Conservation (phyloP, 2,329 filamentous ascomycete genomes). For the Aspergillus candidus region DNA sequence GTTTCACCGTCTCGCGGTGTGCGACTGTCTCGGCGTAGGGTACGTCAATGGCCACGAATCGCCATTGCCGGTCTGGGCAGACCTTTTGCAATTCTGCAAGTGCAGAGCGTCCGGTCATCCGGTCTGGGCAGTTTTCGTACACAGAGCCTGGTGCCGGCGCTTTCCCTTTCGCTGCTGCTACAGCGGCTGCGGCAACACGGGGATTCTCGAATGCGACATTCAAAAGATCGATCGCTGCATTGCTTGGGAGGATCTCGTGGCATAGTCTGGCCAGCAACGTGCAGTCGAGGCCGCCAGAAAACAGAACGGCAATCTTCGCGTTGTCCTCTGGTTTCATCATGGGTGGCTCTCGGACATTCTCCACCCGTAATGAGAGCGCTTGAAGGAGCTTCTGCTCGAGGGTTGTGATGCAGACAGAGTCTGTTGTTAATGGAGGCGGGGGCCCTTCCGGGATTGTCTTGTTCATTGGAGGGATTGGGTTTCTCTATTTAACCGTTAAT, state of each 20-base stretch:
- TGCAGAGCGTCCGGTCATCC: slow-evolving; percentile 75
- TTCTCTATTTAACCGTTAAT: slow-evolving; percentile 23
- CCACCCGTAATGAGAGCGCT: slow-evolving; percentile 60
- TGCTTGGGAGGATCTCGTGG: slow-evolving; percentile 65
- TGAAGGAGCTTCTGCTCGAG: slow-evolving; percentile 52
- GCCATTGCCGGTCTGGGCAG: slow-evolving; percentile 69
- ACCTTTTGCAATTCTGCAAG: slow-evolving; percentile 64
- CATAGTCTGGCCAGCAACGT: slow-evolving; percentile 75
- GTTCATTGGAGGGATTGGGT: slow-evolving; percentile 44
- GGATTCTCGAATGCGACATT: slow-evolving; percentile 98
- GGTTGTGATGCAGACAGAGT: slow-evolving; percentile 48
- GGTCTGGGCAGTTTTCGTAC: slow-evolving; percentile 85
- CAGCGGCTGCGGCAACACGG: slow-evolving; percentile 59
- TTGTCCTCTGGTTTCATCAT: slow-evolving; percentile 17
- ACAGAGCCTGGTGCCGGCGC: slow-evolving; percentile 20
- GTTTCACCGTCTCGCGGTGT: slow-evolving; percentile 64
- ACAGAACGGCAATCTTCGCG: slow-evolving; percentile 66
- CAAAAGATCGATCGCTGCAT: slow-evolving; percentile 73
- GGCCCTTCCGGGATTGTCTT: slow-evolving; percentile 26
- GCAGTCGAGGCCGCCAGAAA: slow-evolving; percentile 92
- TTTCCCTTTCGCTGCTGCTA: slow-evolving; percentile 42
- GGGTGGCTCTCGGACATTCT: slow-evolving; percentile 58
- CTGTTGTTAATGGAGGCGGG: slow-evolving; percentile 25
- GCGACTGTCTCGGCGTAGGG: slow-evolving; percentile 67
- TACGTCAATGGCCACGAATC: slow-evolving; percentile 75